Evolutionary conservation across 164 flowering plant species (phyloP).

Genomic region (Akebia trifoliata): DNA sequence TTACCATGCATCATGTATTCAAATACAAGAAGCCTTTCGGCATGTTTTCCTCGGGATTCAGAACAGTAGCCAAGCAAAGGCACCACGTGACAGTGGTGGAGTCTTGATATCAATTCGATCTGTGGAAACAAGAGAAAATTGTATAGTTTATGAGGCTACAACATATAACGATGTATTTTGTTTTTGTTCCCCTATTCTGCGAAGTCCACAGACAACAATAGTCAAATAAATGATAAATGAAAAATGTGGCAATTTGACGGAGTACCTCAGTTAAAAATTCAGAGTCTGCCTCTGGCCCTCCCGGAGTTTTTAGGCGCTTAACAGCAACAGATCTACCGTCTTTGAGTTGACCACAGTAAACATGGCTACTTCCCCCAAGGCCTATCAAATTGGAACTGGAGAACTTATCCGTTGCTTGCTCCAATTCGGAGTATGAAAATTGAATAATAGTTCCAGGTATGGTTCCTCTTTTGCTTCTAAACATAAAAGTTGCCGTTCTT

Average conservation of each 20-base stretch:
- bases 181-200: background rate
- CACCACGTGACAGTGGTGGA: slow-evolving; percentile 88
- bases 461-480: slow-evolving; percentile 36
- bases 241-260: slow-evolving; percentile 1
- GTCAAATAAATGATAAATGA: background rate
- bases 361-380: slow-evolving; percentile 89
- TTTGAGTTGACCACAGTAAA: slow-evolving; percentile 70
- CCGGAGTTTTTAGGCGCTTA: slow-evolving; percentile 59
- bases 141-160: background rate
- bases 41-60: slow-evolving; percentile 61
- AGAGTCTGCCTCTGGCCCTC: slow-evolving; percentile 63
- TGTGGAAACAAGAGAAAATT: slow-evolving; percentile 19
- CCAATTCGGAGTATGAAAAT: slow-evolving; percentile 73
- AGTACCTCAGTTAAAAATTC: slow-evolving; percentile 70
- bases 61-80: slow-evolving; percentile 92
- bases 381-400: slow-evolving; percentile 67
- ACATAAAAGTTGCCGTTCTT: slow-evolving; percentile 34
- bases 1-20: slow-evolving; percentile 85
- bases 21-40: slow-evolving; percentile 78
- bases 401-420: slow-evolving; percentile 71
- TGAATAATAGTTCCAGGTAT: slow-evolving; percentile 51
- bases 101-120: slow-evolving; percentile 86
- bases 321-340: slow-evolving; percentile 79
- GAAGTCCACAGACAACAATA: background rate
- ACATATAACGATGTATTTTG: background rate